Evolutionary conservation across 768 basidiomycete species (phyloP).

Genomic region (Leccinum boreale): DNA sequence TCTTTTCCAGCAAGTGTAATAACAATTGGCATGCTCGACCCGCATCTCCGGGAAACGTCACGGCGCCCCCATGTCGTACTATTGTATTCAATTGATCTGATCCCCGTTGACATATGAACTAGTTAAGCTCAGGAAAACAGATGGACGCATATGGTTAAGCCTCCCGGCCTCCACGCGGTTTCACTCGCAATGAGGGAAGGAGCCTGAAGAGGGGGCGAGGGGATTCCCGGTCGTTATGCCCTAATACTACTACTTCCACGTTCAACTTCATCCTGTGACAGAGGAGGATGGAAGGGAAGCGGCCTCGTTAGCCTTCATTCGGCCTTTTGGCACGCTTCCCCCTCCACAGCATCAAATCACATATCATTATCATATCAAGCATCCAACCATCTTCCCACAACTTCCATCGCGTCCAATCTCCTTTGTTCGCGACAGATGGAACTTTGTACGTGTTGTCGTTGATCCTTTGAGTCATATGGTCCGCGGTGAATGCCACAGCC

Average conservation of each 20-base stretch:
- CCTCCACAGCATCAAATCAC: neutral
- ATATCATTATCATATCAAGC: neutral
- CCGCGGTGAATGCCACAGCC: neutral
- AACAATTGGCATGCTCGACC: constrained; percentile 3
- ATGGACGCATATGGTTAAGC: constrained; percentile 31
- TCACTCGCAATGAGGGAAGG: constrained; percentile 14
- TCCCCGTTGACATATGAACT: constrained; percentile 29
- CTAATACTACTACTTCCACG: constrained; percentile 8
- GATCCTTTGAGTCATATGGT: neutral
- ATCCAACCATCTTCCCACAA: neutral
- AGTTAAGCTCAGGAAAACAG: constrained; percentile 24
- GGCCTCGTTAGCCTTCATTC: neutral
- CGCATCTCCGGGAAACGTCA: constrained; percentile 25
- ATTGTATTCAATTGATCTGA: constrained; percentile 33
- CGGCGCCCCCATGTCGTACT: constrained; percentile 25
- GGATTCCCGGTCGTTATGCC: constrained; percentile 14
- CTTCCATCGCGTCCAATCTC: constrained; percentile 46
- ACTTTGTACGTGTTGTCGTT: constrained; percentile 28
- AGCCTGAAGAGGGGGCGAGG: neutral
- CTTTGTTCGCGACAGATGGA: constrained; percentile 38
- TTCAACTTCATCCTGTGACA: constrained; percentile 1
- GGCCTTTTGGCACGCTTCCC: neutral
- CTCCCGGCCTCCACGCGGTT: constrained; percentile 24
- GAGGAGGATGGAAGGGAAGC: neutral
- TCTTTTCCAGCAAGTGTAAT: neutral